Conservation (phyloP, 2,329 filamentous ascomycete genomes). For the Drechslerella stenobrocha region DNA sequence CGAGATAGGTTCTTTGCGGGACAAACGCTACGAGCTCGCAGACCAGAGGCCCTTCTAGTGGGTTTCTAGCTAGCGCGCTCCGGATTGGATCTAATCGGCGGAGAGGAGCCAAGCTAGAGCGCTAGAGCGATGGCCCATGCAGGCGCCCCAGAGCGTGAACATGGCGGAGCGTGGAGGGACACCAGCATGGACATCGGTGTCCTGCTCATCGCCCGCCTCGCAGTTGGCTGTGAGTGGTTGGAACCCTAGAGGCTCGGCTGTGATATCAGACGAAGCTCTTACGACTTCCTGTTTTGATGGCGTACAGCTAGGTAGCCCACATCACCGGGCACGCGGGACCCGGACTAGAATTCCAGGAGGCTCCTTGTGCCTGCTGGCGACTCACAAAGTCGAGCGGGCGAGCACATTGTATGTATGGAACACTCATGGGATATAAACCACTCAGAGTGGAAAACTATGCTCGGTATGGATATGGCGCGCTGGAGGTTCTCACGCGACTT, state of each 20-base stretch:
- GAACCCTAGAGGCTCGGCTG: slow-evolving; percentile 30
- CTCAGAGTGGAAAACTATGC: too few species aligned
- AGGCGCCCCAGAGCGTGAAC: too few species aligned
- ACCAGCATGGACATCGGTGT: slow-evolving; percentile 3
- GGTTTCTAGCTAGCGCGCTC: too few species aligned
- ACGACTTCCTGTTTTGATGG: slow-evolving; percentile 44
- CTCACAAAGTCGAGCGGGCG: not conserved
- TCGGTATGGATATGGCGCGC: too few species aligned
- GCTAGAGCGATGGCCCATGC: too few species aligned
- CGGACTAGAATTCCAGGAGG: not conserved
- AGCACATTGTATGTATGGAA: not conserved
- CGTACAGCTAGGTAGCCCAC: slow-evolving; percentile 48
- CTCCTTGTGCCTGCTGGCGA: not conserved
- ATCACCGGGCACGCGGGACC: slow-evolving; percentile 27
- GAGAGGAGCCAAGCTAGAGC: too few species aligned
- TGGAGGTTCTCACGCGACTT: too few species aligned
- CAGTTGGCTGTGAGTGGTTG: not conserved
- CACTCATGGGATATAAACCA: not conserved
- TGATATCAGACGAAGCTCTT: slow-evolving; percentile 47
- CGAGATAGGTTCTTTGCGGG: too few species aligned
- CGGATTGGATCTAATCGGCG: too few species aligned
- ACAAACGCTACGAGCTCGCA: too few species aligned
- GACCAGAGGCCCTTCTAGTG: too few species aligned
- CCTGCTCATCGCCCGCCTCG: not conserved
- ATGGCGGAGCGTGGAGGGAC: too few species aligned